Evolutionary conservation across 305 asterid genomes (phyloP).

Genomic region (Fraxinus velutina): DNA sequence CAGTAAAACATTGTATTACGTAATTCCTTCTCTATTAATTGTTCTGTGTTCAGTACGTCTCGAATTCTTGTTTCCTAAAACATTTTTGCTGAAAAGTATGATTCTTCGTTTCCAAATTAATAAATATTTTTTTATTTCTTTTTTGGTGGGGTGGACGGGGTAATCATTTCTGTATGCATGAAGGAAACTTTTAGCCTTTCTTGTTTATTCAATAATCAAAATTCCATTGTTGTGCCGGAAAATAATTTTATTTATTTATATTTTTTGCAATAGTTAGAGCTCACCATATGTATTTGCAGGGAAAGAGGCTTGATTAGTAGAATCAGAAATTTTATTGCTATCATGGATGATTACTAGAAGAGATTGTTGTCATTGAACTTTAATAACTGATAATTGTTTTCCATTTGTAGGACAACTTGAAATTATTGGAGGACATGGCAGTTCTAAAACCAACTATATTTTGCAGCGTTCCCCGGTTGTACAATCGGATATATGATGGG

Average conservation of each 20-base stretch:
- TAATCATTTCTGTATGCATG: background rate
- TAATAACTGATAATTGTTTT: conserved; percentile 13
- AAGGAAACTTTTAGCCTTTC: background rate
- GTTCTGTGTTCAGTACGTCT: background rate
- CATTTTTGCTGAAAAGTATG: background rate
- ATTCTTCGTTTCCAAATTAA: background rate
- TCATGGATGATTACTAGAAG: background rate
- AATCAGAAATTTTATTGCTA: background rate
- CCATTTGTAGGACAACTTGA: conserved; percentile 50
- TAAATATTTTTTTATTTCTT: background rate
- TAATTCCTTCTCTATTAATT: background rate
- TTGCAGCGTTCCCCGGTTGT: conserved; percentile 67
- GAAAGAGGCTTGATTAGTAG: background rate
- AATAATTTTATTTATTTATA: background rate
- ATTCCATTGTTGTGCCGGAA: background rate
- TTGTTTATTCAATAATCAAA: background rate
- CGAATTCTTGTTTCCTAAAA: background rate
- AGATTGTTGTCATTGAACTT: background rate
- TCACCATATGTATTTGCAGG: background rate
- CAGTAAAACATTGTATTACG: background rate
- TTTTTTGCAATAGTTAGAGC: background rate
- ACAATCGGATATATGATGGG: conserved; percentile 59
- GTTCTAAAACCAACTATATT: conserved; percentile 64
- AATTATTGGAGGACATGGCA: conserved; percentile 61
- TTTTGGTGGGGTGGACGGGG: background rate